Evolutionary conservation across 768 basidiomycete genomes (phyloP).

Genomic region (Ramaria sp.): DNA sequence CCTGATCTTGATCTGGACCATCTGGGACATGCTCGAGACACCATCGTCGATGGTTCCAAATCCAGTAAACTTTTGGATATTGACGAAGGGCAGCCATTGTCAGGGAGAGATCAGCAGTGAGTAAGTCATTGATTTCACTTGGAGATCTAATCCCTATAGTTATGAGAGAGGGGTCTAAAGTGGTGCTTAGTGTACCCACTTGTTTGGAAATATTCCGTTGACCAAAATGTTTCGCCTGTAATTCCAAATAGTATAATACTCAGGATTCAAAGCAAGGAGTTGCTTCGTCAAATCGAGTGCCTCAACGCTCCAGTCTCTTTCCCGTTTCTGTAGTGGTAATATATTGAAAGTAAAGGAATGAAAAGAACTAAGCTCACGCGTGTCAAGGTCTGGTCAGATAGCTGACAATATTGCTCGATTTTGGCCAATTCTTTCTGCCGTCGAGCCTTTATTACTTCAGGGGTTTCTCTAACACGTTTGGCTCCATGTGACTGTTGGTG

Average conservation of each 20-base stretch:
- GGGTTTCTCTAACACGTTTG: constrained; percentile 46
- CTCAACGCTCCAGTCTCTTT: constrained; percentile 56
- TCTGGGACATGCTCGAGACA: constrained; percentile 80
- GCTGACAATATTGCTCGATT: constrained; percentile 61
- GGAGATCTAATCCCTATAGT: constrained; percentile 35
- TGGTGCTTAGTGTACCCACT: constrained; percentile 29
- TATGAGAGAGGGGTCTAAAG: not conserved
- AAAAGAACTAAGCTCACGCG: constrained; percentile 14
- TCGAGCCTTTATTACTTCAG: constrained; percentile 54
- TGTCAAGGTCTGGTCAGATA: constrained; percentile 62
- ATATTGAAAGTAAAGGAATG: not conserved
- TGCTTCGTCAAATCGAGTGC: constrained; percentile 68
- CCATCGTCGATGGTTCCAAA: constrained; percentile 98
- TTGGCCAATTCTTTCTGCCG: constrained; percentile 62
- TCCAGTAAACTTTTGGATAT: constrained; percentile 95
- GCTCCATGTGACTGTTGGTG: constrained; percentile 41
- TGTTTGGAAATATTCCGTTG: constrained; percentile 54
- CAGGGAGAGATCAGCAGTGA: constrained; percentile 66
- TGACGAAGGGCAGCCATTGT: constrained; percentile 72
- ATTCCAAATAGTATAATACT: constrained; percentile 96
- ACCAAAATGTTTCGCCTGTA: constrained; percentile 75
- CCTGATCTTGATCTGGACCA: constrained; percentile 43
- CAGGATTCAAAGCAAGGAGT: constrained; percentile 78
- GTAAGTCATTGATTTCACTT: constrained; percentile 47
- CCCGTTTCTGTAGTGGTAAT: constrained; percentile 44